These are phyloP conservation scores for Andalucia godoyi DNA, from an alignment of 78 protist species.

Conservation along the genomic window DNA sequence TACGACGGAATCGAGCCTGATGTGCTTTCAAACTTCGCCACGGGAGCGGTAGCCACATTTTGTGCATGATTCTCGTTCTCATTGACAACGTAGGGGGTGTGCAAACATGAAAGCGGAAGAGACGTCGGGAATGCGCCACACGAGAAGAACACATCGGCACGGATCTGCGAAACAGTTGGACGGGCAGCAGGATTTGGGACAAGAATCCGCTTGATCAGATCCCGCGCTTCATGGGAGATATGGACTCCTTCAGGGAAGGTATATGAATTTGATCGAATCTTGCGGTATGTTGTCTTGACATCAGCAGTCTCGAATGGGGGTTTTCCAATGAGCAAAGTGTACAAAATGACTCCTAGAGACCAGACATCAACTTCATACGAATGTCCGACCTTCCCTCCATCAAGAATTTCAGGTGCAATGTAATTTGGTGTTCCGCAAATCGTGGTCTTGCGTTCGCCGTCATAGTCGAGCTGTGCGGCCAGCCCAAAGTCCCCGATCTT, in stretches of 20 bases:
- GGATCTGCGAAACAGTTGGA: conserved; percentile 21
- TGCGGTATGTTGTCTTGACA: conserved; percentile 75
- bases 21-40: too few relatives aligned
- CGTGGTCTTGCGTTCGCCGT: conserved; percentile 82
- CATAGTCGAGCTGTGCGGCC: conserved; percentile 60
- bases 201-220: conserved; percentile 64
- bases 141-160: conserved; percentile 13
- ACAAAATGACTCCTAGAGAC: conserved; percentile 85
- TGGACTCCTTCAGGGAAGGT: conserved; percentile 45
- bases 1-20: too few relatives aligned
- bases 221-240: conserved; percentile 34
- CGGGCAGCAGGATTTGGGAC: conserved; percentile 47
- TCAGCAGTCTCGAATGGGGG: conserved; percentile 92
- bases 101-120: conserved; percentile 2
- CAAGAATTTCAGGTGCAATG: conserved; percentile 95
- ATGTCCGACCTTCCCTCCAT: conserved; percentile 48
- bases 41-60: too few relatives aligned
- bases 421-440: conserved; percentile 98
- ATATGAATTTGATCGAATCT: conserved; percentile 48
- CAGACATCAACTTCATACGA: conserved; percentile 75
- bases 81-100: too few relatives aligned
- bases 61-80: too few relatives aligned
- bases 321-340: conserved; percentile 84
- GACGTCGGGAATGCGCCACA: background rate
- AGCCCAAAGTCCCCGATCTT: conserved; percentile 97